Base-by-base conservation (phyloP, 2,329 filamentous ascomycete species). In the Aspergillus aculeatinus region DNA sequence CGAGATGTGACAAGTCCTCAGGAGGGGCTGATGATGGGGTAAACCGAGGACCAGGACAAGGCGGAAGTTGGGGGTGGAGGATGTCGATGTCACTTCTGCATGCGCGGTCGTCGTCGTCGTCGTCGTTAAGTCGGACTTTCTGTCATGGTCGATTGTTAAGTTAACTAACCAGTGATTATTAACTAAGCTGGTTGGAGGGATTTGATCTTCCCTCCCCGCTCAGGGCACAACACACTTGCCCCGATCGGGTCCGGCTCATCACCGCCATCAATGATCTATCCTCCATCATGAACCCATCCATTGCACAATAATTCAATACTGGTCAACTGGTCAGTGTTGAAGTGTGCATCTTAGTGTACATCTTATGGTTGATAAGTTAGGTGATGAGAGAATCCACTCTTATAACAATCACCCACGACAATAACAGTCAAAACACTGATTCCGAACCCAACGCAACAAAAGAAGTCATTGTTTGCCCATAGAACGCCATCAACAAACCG, bases 101-200 rank as follows among this genome's bases (percentile, higher is more conserved):
- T 35, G 35, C 51, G 39, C 29, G 42, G 53, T 16, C 53, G 27
- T 9, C 21, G 21, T 16, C 53, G 27, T 9, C 21, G 21, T 21
- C 9, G 27, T 29, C 27, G 27, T 29, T 9, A 14, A 39, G 39
- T 44, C 39, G 49, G 53, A 64, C 60, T 61, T 74, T 74, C 72
- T 66, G 67, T 69, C 63, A 65, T 68, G 66, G 63, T 74, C 70
- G 67, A 67, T 68, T 4, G 68, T 68, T 29, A n/a, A n/a, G n/a
- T n/a, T n/a, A n/a, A n/a, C n/a, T n/a, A 9, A 9, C 27, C 9
- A 29, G 27, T 68, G 64, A 73, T 74, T 70, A 63, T 65, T 67
- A 62, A 64, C 58, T 66, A 65, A 64, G 61, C 65, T 53, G 31
- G 31, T 33, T 9, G 33, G 33, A 16, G 4, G 33, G 33, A 35